Percentiles rank a stretch among this genome's conserved stretches.
These are phyloP conservation scores for Omphalea diandra DNA, from an alignment of 441 rosid genomes.

Conservation along the genomic window DNA sequence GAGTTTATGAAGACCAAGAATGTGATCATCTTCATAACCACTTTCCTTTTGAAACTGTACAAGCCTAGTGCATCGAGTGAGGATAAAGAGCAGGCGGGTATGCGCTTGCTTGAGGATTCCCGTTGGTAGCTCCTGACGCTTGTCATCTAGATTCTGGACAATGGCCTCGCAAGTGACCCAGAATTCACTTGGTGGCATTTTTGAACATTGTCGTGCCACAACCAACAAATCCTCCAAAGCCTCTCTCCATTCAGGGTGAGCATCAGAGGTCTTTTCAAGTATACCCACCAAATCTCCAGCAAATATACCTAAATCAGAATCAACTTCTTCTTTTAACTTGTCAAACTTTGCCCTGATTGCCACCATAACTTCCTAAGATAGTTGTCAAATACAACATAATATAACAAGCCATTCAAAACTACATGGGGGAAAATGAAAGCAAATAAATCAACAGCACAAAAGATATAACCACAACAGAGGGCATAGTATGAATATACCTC, in stretches of 20 bases:
- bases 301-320: conserved; percentile 84
- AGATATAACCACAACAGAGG: conserved; percentile 4
- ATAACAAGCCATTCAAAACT: background rate
- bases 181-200: conserved; percentile 79
- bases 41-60: conserved; percentile 96
- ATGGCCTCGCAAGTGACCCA: conserved; percentile 90
- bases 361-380: conserved; percentile 71
- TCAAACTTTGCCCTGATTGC: conserved; percentile 85
- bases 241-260: conserved; percentile 74
- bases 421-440: background rate
- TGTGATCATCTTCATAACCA: conserved; percentile 76
- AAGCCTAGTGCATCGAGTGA: conserved; percentile 92
- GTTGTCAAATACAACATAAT: background rate
- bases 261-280: conserved; percentile 62
- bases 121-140: conserved; percentile 92
- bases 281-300: conserved; percentile 90
- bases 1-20: conserved; percentile 75
- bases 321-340: conserved; percentile 87
- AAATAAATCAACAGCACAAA: background rate
- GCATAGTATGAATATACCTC: conserved; percentile 49
- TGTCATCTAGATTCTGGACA: conserved; percentile 86
- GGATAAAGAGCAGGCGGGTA: conserved; percentile 90
- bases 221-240: conserved; percentile 85
- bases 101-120: conserved; percentile 92
- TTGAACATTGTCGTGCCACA: conserved; percentile 73